Base-by-base conservation (phyloP, 2,329 filamentous ascomycete species). In the Tolypocladium tundrense region DNA sequence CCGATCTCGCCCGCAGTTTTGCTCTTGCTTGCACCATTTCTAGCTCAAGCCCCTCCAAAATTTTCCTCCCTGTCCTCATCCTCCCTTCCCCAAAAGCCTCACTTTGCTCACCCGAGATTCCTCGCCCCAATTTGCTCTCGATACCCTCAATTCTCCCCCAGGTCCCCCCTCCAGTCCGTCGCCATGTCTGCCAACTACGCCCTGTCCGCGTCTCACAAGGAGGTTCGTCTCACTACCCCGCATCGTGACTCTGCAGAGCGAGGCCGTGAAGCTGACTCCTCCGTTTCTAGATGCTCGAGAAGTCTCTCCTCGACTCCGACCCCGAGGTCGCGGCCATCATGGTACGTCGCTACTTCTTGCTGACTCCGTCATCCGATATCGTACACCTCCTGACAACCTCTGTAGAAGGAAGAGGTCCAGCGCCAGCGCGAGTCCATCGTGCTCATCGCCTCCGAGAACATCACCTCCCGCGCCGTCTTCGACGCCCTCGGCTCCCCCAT, bases 381-480 rank as follows among this genome's bases (percentile, higher is more conserved):
- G 27, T 31, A 41, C 57, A 16, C 58, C n/a, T 50, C 57, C 70
- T 76, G 64, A 75, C 71, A 58, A 59, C 58, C 59, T 39, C 53
- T 64, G 60, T 66, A 94, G 89, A 88, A 90, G 81, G 86, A 89
- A 69, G 93, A 97, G 79, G 88, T 97, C 71, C 86, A 96, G 84
- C 91, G 94, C 73, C 94, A 99, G 82, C 88, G 91, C 75, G 92
- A 99, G 83, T 97, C 92, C 68, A 96, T 99, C 77, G 90, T 97
- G 72, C 87, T 99, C 73, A 99, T 99, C 70, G 93, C 94, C 71
- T 97, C 94, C 58, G 94, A 99, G 82, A 99, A 99, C 82, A 92
- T 99, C 78, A 99, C 94, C 59, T 99, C 94, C 62, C 91, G 92
- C 68, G 92, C 94, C 69, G 94, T 99, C 70, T 96, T 96, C 79